phyloP scores from a whole-genome alignment of 2,329 filamentous ascomycete genomes.

The Talaromyces sp. region DNA sequence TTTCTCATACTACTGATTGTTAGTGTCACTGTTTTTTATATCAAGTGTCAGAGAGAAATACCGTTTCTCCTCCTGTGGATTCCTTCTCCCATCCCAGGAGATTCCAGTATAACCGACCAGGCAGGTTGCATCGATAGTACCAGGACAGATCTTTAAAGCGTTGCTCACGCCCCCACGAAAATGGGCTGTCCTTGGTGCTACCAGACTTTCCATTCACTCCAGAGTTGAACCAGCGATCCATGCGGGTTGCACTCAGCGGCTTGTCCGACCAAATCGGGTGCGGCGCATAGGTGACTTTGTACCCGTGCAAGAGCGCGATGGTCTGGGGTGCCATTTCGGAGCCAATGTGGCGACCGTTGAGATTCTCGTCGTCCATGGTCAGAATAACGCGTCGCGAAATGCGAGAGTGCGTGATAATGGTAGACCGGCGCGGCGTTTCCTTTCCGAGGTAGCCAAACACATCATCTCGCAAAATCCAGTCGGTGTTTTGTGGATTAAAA shows the following conservation, averaged over 20 bases:
- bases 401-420: slow-evolving; percentile 68
- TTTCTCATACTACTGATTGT: slow-evolving; percentile 12
- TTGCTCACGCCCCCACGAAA: slow-evolving; percentile 29
- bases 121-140: slow-evolving; percentile 29
- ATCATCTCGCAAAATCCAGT: slow-evolving; percentile 66
- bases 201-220: slow-evolving; percentile 27
- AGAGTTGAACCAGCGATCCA: slow-evolving; percentile 29
- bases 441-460: slow-evolving; percentile 28
- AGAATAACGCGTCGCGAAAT: slow-evolving; percentile 64
- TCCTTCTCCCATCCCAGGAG: slow-evolving; percentile 28
- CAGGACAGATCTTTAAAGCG: slow-evolving; percentile 30
- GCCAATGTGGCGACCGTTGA: slow-evolving; percentile 68
- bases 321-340: slow-evolving; percentile 77
- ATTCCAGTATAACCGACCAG: slow-evolving; percentile 28
- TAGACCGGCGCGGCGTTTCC: slow-evolving; percentile 65
- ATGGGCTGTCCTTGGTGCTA: slow-evolving; percentile 27
- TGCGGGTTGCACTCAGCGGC: slow-evolving; percentile 24
- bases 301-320: slow-evolving; percentile 68
- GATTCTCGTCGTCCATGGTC: slow-evolving; percentile 70
- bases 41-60: not conserved
- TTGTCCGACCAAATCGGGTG: slow-evolving; percentile 78
- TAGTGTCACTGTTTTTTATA: not conserved
- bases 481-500: slow-evolving; percentile 82
- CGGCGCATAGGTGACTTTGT: slow-evolving; percentile 73
- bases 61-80: slow-evolving; percentile 14